These are phyloP conservation scores for Claviceps sorghi DNA, from an alignment of 2,329 filamentous ascomycete genomes.

Conservation along the genomic window DNA sequence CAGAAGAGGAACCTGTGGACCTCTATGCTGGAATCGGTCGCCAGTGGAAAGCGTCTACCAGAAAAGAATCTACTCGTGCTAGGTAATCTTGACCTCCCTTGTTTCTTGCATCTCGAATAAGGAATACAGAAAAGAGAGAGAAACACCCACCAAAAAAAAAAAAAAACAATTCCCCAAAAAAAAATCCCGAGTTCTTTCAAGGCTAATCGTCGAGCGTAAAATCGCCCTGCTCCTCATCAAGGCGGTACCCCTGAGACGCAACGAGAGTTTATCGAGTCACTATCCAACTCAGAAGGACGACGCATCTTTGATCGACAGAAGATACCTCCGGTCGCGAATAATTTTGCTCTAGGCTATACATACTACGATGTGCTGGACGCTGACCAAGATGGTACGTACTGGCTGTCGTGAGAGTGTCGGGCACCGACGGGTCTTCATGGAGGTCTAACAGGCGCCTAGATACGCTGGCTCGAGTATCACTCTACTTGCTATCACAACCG, in stretches of 20 bases:
- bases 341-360: conserved; percentile 84
- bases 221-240: conserved; percentile 17
- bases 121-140: not conserved
- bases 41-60: conserved; percentile 75
- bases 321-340: conserved; percentile 71
- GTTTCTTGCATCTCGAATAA: not conserved
- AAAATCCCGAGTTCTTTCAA: not conserved
- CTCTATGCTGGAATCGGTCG: conserved; percentile 79
- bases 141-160: not conserved
- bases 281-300: conserved; percentile 39
- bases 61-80: conserved; percentile 85
- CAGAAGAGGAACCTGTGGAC: conserved; percentile 88
- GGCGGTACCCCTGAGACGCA: conserved; percentile 73
- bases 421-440: not conserved
- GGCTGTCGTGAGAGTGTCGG: not conserved
- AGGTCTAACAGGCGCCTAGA: conserved; percentile 38
- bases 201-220: conserved; percentile 3
- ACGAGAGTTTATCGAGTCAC: conserved; percentile 62
- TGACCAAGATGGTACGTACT: conserved; percentile 71
- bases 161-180: not conserved
- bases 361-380: conserved; percentile 90
- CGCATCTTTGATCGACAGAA: conserved; percentile 42
- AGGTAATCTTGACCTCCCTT: conserved; percentile 32
- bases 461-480: conserved; percentile 73
- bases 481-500: conserved; percentile 78